Evolutionary conservation across 1,284 basidiomycete genomes (phyloP), one percentile per base, ranked within the genome.

Genomic region (Ustilago curta): DNA sequence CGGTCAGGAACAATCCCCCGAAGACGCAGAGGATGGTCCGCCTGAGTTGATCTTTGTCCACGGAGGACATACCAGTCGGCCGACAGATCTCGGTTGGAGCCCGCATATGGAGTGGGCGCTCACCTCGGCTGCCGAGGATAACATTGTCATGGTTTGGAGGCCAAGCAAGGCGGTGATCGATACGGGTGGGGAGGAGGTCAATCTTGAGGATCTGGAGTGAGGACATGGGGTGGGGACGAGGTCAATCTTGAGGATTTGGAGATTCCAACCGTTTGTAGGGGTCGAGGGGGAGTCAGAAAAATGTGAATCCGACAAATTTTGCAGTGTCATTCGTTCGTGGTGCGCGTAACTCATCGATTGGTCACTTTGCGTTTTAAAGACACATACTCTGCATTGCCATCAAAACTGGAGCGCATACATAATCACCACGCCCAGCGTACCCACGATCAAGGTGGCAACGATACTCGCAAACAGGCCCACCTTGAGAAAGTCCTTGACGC

Each of bases 1-100:
- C 74, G 96, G 96, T 1, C 90, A 92, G 54, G 97, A 99, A 86
- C 96, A 99, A 85, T 94, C 93, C 0, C 95, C 96, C 2, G 96
- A 99, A 78, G 96, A 99, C 83, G 93, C 94, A 55, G 97, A 99
- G 85, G 96, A 99, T 83, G 96, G 97, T 8, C 75, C 97, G 4
- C 95, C 96, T 3, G 83, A 84, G 49, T 58, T 84, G 8, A 65
- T 84, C 31, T 84, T 84, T 58, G 80, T 84, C 0, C 83, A 84
- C 44, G 83, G 83, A 21, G 83, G 83, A 3, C 83, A 84, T 54
- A 84, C 82, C 9, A 76, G 75, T 23, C 52, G 83, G 5, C 81
- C 83, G 12, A 82, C 83, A 0, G 83, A 84, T 65, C 55, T 84
- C 4, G 76, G 65, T 9, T 84, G 82, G 83, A 80, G 76, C 45